Evolutionary conservation across 2,329 filamentous ascomycete genomes (phyloP), one percentile per base, ranked within the genome.

Genomic region (Tympanopsis confertula): DNA sequence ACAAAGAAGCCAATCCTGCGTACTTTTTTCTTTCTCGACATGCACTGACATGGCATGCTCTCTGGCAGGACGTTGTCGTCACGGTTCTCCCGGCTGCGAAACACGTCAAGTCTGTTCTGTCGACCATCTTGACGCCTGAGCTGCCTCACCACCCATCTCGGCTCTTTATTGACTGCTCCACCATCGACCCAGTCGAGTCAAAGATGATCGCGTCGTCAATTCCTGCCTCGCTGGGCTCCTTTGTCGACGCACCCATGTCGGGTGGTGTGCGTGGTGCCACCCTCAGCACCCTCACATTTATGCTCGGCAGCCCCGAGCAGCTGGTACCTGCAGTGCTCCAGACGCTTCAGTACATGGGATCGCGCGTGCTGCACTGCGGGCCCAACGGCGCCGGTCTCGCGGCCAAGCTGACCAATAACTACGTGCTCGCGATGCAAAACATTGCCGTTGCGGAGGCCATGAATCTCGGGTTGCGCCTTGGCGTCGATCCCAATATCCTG

Each of bases 341-440:
- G 0, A 68, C 87, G 1, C 68, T 98, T 4, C 66, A 79, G 17
- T 68, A 77, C 42, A 95, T 98, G 87, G 91, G 91, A 38, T 79
- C 79, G 53, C 82, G 81, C 42, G 82, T 94, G 4, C 69, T 94
- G 43, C 87, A 94, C 56, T 82, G 94, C 50, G 91, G 91, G 3
- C 68, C 68, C 1, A 87, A 93, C 47, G 88, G 87, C 10, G 75
- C 85, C 2, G 91, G 91, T 0, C 71, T 98, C 1, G 84, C 86
- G 10, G 91, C 84, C 28, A 98, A 98, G 63, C 70, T 98, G 20
- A 88, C 89, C 38, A 98, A 98, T 64, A 98, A 98, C 61, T 98
- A 98, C 57, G 74, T 96, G 19, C 69, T 98, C 3, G 89, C 88
- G 3, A 78, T 96, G 48, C 93, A 87, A 66, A 98, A 98, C 60